phyloP scores from a whole-genome alignment of 1,284 basidiomycete species.

The Puccinia horiana region DNA sequence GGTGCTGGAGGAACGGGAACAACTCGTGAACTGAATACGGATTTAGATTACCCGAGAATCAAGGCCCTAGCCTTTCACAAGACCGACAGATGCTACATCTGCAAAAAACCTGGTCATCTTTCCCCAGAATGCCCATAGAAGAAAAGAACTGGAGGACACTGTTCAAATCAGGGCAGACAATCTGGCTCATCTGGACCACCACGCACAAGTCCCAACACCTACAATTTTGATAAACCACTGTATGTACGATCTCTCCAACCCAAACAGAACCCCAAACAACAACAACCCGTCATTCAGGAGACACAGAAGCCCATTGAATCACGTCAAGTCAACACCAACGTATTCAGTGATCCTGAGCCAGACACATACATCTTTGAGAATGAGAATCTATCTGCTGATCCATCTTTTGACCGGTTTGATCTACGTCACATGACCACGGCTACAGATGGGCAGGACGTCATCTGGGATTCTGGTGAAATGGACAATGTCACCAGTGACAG shows the following conservation, averaged over 20 bases:
- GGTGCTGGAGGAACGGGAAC: neutral
- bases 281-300: neutral
- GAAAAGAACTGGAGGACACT: neutral
- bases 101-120: neutral
- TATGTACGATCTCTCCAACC: neutral
- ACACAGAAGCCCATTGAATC: neutral
- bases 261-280: neutral
- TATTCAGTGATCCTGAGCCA: neutral
- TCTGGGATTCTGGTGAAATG: neutral
- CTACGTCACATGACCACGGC: neutral
- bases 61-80: neutral
- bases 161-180: neutral
- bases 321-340: neutral
- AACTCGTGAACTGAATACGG: neutral
- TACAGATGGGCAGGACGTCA: neutral
- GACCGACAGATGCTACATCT: neutral
- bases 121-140: neutral
- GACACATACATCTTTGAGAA: neutral
- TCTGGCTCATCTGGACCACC: too few relatives aligned
- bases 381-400: neutral
- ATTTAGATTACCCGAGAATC: neutral
- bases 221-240: neutral
- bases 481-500: constrained; percentile 10
- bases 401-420: neutral
- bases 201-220: neutral